Base-by-base conservation (phyloP, 352 stramenopile genomes). In the Saprolegnia diclina region DNA sequence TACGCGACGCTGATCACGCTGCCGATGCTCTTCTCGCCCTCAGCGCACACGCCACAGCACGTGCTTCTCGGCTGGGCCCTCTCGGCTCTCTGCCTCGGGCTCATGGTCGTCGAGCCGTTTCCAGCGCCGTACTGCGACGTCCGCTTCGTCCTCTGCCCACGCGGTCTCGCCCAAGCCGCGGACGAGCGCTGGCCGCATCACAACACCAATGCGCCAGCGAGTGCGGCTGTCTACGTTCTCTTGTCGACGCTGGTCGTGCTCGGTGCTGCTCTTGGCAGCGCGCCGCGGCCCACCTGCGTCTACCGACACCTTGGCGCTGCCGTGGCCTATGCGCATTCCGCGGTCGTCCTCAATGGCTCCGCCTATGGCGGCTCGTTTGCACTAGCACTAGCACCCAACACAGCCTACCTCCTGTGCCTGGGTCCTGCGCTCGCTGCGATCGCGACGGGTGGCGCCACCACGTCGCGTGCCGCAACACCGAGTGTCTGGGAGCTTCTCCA, bases 1-100 rank as follows among this genome's bases (percentile, higher is more conserved):
- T 62, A 62, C 54, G 29, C 18, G 11, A 62, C 54, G 10, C 29
- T 62, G 19, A 35, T 38, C 21, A 62, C 54, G 10, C 29, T 62
- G 21, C 42, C 18, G 11, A n/a, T 48, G 42, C 42, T 48, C 42
- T 3, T n/a, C 7, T 48, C 42, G 42, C 13, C 18, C 42, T 4
- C 13, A 3, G 2, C 13, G 3, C 42, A 48, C 42, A 35, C 29
- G 29, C 42, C 18, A n/a, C 42, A n/a, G 42, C 42, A 14, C 42
- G 42, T 48, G 42, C 42, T 48, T 4, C 13, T 14, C 7, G 42
- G 42, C 42, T 48, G 42, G 42, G 4, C 18, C 3, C 42, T 48
- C 42, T 14, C 42, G 42, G 42, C 42, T 3, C 1, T 48, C 7
- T 48, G 42, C 42, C 42, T 48, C 42, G 42, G 13, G 13, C 13